Conservation (phyloP, 805 yeast genomes). For the Cephaloascus fragrans region DNA sequence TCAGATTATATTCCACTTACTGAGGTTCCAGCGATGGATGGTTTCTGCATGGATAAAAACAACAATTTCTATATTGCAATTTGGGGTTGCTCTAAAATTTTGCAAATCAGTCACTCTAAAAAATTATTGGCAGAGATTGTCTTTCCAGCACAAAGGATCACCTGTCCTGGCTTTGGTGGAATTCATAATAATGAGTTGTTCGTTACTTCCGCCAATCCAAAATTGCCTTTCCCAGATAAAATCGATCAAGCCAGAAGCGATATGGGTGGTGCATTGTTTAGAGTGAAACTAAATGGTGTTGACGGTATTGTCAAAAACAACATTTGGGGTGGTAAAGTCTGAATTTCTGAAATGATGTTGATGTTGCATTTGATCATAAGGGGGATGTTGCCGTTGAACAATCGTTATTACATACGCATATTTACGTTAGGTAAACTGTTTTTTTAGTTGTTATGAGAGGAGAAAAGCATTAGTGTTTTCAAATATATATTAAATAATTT, state of each 20-base stretch:
- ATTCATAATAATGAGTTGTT: background rate
- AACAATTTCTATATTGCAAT: background rate
- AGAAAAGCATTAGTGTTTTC: no score
- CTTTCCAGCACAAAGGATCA: background rate
- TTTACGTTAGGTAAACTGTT: no score
- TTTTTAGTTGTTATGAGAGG: no score
- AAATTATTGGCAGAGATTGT: background rate
- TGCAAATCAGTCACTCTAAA: background rate
- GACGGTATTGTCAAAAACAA: constrained; percentile 19
- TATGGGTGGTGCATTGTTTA: background rate
- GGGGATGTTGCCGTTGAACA: no score
- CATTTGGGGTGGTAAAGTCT: constrained; percentile 13
- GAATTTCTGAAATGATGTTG: no score
- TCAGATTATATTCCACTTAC: background rate
- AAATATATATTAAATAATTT: no score
- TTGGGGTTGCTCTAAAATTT: background rate
- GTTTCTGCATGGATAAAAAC: background rate
- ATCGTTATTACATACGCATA: no score
- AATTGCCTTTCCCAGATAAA: constrained; percentile 3
- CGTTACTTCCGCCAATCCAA: background rate
- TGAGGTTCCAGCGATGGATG: background rate
- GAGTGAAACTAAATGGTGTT: background rate
- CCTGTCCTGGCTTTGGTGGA: background rate
- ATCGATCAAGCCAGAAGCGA: constrained; percentile 4
- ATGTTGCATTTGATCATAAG: no score